A percentile compares a stretch with the other conserved stretches of the same genome.
Conservation (phyloP, 2,329 filamentous ascomycete species). For the Botryosphaeria dothidea region DNA sequence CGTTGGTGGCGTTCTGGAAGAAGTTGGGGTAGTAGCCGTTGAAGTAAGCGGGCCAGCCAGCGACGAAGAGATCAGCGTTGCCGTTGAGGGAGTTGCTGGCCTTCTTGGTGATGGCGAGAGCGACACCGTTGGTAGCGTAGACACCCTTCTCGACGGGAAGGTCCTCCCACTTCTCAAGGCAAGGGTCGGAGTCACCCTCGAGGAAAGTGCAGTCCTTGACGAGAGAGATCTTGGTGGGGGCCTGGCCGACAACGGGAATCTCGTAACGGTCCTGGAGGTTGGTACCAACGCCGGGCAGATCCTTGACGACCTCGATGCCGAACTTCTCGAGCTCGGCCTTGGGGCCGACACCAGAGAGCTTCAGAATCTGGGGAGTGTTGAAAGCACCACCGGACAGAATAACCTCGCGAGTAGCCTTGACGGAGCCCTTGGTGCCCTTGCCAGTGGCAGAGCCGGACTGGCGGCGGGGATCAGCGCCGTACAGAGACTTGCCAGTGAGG, state of each 20-base stretch:
- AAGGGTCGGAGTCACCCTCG: constrained; percentile 39
- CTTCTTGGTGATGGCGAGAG: constrained; percentile 48
- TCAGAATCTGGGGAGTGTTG: constrained; percentile 65
- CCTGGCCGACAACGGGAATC: constrained; percentile 53
- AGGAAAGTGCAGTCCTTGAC: constrained; percentile 38
- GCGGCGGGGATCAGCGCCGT: constrained; percentile 39
- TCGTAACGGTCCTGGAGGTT: constrained; percentile 66
- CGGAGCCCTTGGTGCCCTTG: constrained; percentile 42
- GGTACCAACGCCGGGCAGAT: constrained; percentile 64
- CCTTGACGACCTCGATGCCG: constrained; percentile 55
- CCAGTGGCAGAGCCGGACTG: constrained; percentile 23
- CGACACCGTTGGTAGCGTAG: constrained; percentile 55
- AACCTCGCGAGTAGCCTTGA: constrained; percentile 46
- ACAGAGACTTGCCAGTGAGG: constrained; percentile 41
- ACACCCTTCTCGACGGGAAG: constrained; percentile 37
- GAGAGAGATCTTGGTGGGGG: constrained; percentile 35
- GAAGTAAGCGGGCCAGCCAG: constrained; percentile 57
- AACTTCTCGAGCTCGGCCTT: constrained; percentile 52
- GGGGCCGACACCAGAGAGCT: constrained; percentile 65
- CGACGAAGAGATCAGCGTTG: constrained; percentile 48
- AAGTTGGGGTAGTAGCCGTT: constrained; percentile 59
- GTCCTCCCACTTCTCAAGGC: constrained; percentile 37
- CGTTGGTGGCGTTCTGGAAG: constrained; percentile 46
- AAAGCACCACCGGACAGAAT: constrained; percentile 56
- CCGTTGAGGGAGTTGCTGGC: constrained; percentile 47